phyloP scores from a whole-genome alignment of 352 stramenopile species.

The Paralagenidium karlingii region DNA sequence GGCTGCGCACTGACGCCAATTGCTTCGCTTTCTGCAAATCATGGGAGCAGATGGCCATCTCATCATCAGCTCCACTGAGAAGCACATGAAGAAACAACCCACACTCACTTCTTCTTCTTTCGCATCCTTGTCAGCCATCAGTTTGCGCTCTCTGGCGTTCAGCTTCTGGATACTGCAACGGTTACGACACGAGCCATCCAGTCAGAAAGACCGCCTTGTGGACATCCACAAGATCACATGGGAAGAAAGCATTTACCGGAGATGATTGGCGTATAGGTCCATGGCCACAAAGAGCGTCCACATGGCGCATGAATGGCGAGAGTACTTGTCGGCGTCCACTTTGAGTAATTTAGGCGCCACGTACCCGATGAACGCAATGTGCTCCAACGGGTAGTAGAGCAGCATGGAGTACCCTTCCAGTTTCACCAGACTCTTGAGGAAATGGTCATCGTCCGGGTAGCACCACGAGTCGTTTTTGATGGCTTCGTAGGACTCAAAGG shows the following conservation, averaged over 20 bases:
- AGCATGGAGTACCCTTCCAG: conserved; percentile 73
- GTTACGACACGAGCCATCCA: background rate
- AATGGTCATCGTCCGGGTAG: conserved; percentile 53
- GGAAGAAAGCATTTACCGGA: conserved; percentile 20
- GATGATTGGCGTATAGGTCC: conserved; percentile 65
- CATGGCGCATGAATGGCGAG: conserved; percentile 49
- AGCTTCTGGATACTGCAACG: conserved; percentile 37
- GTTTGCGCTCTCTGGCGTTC: conserved; percentile 39
- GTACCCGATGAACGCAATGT: conserved; percentile 73
- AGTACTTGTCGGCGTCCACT: conserved; percentile 56
- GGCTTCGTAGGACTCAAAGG: conserved; percentile 56
- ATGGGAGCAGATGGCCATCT: background rate
- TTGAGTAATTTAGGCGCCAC: conserved; percentile 66
- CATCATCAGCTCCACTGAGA: background rate
- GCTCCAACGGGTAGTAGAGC: conserved; percentile 76
- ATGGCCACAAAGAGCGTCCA: conserved; percentile 68
- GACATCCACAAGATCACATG: background rate
- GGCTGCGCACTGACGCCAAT: too few relatives aligned
- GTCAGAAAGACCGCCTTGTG: background rate
- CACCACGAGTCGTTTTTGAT: conserved; percentile 71
- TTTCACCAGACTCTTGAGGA: conserved; percentile 38
- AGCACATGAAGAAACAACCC: background rate
- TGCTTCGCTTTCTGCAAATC: conserved; percentile 26
- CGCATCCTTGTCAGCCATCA: conserved; percentile 25
- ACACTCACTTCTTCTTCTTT: background rate